phyloP scores from a whole-genome alignment of 2,329 filamentous ascomycete species.

The Trichophaea hybrida region DNA sequence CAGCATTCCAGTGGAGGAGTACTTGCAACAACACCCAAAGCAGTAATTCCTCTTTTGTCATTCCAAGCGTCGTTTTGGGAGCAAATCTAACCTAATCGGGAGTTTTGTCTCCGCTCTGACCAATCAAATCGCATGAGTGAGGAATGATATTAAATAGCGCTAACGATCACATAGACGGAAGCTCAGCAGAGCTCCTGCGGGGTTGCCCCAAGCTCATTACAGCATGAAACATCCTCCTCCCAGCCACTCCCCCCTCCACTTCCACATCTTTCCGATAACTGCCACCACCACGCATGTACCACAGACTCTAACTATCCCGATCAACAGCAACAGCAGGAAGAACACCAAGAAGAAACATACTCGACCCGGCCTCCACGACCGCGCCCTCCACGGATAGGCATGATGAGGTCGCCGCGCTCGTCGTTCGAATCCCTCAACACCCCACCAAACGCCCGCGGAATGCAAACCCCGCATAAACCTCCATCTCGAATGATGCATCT shows the following conservation, averaged over 20 bases:
- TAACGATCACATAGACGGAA: neutral
- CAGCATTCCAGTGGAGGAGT: neutral
- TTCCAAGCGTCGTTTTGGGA: neutral
- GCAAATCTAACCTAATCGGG: neutral
- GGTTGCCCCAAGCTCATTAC: neutral
- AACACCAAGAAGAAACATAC: neutral
- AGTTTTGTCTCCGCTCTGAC: neutral
- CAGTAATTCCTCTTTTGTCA: neutral
- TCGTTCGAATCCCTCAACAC: neutral
- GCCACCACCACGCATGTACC: neutral
- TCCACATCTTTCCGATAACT: neutral
- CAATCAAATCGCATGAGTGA: neutral
- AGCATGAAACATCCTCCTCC: neutral
- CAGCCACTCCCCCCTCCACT: neutral
- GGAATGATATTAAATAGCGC: neutral
- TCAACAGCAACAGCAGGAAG: neutral
- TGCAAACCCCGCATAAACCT: conserved; percentile 3
- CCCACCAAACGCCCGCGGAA: neutral
- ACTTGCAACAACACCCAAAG: neutral
- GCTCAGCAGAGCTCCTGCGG: neutral
- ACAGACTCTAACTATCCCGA: neutral
- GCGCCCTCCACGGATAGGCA: neutral
- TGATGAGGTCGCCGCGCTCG: neutral
- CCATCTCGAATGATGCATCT: neutral
- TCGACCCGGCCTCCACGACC: neutral